Percentiles rank a stretch among this genome's conserved stretches.
These are phyloP conservation scores for Trichoderma breve DNA, from an alignment of 2,329 filamentous ascomycete genomes.

Conservation along the genomic window DNA sequence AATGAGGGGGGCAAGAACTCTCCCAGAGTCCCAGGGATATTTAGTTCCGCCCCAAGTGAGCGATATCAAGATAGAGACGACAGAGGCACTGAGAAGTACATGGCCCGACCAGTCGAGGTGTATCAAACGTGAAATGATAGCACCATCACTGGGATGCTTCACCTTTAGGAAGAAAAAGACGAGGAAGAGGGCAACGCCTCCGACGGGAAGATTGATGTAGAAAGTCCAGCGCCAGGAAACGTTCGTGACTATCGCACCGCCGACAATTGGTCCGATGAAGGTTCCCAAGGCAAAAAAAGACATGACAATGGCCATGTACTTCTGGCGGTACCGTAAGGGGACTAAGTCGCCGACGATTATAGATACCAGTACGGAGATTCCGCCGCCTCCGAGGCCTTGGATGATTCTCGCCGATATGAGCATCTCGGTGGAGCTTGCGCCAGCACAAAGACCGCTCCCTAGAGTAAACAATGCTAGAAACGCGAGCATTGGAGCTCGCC, in stretches of 20 bases:
- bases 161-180: not conserved
- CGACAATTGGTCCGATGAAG: not conserved
- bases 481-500: not conserved
- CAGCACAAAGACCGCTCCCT: not conserved
- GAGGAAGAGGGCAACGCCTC: not conserved
- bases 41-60: not conserved
- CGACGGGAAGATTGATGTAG: not conserved
- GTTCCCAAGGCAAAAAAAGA: not conserved
- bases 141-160: not conserved
- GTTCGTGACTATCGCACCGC: not conserved
- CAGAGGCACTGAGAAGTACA: not conserved
- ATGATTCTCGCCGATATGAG: not conserved
- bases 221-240: not conserved
- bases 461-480: not conserved
- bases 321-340: not conserved
- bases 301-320: not conserved
- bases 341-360: not conserved
- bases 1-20: not conserved
- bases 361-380: not conserved
- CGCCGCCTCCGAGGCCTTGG: not conserved
- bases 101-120: not conserved
- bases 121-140: not conserved
- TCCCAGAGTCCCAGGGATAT: not conserved
- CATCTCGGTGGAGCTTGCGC: not conserved
- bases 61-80: not conserved